Percentiles rank a stretch among this genome's conserved stretches.
These are phyloP conservation scores for Aspergillus indologenus DNA, from an alignment of 495 filamentous ascomycete species.

Conservation along the genomic window DNA sequence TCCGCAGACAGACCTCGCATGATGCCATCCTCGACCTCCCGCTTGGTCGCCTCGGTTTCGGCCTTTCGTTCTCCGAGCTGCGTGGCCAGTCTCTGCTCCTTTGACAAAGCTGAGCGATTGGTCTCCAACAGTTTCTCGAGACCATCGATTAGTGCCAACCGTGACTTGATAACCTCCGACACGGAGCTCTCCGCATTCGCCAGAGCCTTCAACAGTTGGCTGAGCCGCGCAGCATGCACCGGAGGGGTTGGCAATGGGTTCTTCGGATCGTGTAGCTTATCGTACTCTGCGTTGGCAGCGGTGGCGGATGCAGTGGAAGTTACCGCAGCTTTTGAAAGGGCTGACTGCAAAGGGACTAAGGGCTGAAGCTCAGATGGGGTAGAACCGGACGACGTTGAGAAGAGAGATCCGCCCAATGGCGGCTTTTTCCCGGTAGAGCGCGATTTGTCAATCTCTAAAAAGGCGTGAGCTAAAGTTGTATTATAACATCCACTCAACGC, in stretches of 20 bases:
- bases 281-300: constrained; percentile 73
- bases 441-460: constrained; percentile 72
- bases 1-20: constrained; percentile 69
- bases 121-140: constrained; percentile 78
- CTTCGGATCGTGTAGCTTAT: constrained; percentile 70
- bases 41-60: constrained; percentile 71
- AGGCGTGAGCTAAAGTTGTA: constrained; percentile 9
- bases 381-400: constrained; percentile 51
- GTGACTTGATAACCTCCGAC: constrained; percentile 83
- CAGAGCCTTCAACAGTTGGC: constrained; percentile 78
- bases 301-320: constrained; percentile 58
- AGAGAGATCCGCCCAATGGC: constrained; percentile 68
- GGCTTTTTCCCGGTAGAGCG: constrained; percentile 65
- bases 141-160: constrained; percentile 68
- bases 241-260: constrained; percentile 68
- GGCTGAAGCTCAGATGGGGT: constrained; percentile 75
- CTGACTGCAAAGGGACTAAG: constrained; percentile 67
- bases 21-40: constrained; percentile 84
- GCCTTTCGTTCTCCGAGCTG: constrained; percentile 58
- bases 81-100: constrained; percentile 61
- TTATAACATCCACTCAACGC: not conserved
- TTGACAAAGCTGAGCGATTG: constrained; percentile 64
- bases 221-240: constrained; percentile 87
- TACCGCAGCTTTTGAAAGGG: constrained; percentile 65
- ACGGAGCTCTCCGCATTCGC: constrained; percentile 91